Percentiles rank a stretch among this genome's conserved stretches.
phyloP scores from a whole-genome alignment of 129 eudicot species.

The Pittosporum tobira region DNA sequence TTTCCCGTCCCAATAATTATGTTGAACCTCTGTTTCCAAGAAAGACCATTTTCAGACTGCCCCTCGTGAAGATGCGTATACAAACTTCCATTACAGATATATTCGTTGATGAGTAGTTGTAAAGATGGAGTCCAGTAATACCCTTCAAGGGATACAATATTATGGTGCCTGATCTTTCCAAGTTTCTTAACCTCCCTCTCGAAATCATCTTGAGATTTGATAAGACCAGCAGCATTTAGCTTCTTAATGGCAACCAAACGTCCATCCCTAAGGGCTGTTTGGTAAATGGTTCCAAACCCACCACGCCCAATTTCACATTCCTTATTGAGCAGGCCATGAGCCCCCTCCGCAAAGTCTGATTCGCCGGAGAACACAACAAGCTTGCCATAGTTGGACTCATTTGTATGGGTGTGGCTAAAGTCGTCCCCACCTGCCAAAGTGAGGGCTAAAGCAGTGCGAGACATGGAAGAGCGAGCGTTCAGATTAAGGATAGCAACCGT shows the following conservation, averaged over 20 bases:
- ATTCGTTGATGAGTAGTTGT: slow-evolving; percentile 69
- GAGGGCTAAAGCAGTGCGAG: slow-evolving; percentile 39
- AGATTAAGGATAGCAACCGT: slow-evolving; percentile 57
- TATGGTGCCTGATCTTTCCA: slow-evolving; percentile 51
- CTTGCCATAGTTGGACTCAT: slow-evolving; percentile 67
- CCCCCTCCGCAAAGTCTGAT: slow-evolving; percentile 59
- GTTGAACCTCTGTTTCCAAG: slow-evolving; percentile 67
- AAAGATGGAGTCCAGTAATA: slow-evolving; percentile 77
- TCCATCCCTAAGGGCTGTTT: slow-evolving; percentile 59
- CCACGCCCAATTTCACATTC: slow-evolving; percentile 81
- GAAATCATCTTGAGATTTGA: slow-evolving; percentile 67
- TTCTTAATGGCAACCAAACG: slow-evolving; percentile 70
- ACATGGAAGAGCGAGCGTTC: slow-evolving; percentile 40
- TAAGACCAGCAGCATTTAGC: slow-evolving; percentile 48
- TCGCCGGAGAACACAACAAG: slow-evolving; percentile 82
- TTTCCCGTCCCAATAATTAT: slow-evolving; percentile 60
- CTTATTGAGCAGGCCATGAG: slow-evolving; percentile 60
- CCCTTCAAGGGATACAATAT: slow-evolving; percentile 65
- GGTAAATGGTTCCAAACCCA: slow-evolving; percentile 76
- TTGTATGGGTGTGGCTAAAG: slow-evolving; percentile 51
- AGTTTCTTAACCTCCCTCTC: slow-evolving; percentile 60
- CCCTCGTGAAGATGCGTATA: slow-evolving; percentile 67
- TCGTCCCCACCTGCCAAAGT: slow-evolving; percentile 57
- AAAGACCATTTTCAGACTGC: slow-evolving; percentile 26
- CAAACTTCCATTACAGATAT: slow-evolving; percentile 53